These are phyloP conservation scores for Lentinula detonsa DNA, from an alignment of 768 basidiomycete species.

Conservation along the genomic window DNA sequence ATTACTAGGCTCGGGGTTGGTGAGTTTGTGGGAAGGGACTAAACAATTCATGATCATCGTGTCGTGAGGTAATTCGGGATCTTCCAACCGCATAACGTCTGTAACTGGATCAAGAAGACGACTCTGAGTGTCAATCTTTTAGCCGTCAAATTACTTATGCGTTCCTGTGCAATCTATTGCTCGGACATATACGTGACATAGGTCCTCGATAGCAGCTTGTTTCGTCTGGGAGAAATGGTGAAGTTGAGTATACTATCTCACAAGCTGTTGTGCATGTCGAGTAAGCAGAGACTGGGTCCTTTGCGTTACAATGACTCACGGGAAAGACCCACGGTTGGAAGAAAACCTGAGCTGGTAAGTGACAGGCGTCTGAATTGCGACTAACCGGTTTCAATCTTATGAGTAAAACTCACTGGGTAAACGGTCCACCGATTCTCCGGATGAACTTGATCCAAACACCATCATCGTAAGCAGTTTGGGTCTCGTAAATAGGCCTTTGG, in stretches of 20 bases:
- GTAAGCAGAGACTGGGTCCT: neutral
- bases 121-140: constrained; percentile 6
- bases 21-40: neutral
- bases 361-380: neutral
- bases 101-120: constrained; percentile 9
- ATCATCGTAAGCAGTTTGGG: neutral
- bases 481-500: neutral
- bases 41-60: constrained; percentile 6
- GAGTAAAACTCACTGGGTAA: neutral
- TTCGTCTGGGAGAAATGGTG: neutral
- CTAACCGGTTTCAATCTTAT: neutral
- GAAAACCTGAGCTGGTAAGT: neutral
- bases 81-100: neutral
- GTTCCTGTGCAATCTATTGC: constrained; percentile 7
- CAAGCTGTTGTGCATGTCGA: constrained; percentile 3
- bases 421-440: neutral
- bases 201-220: neutral
- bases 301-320: neutral
- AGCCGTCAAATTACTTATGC: constrained; percentile 4
- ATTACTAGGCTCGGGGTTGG: neutral
- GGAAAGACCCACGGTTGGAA: neutral
- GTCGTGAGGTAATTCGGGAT: constrained; percentile 8
- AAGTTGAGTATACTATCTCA: neutral
- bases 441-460: constrained; percentile 10
- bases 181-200: constrained; percentile 6